Evolutionary conservation across 2,329 filamentous ascomycete genomes (phyloP).

Genomic region (Colletotrichum acutatum): DNA sequence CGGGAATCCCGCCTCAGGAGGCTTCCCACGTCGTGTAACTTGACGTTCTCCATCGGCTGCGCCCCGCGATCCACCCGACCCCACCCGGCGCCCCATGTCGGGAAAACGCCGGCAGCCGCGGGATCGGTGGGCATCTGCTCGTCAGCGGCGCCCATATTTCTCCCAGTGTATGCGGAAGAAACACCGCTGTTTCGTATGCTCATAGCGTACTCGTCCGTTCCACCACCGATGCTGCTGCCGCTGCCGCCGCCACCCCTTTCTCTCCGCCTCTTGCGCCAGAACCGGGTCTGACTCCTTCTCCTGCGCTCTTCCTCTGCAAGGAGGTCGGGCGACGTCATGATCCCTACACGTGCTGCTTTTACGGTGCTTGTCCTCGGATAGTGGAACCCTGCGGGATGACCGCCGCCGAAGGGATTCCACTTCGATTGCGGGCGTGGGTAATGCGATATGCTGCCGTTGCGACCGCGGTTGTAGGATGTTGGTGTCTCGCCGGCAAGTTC

Average conservation of each 20-base stretch:
- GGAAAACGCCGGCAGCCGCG: conserved; percentile 5
- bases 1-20: conserved; percentile 38
- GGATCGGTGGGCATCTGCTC: conserved; percentile 9
- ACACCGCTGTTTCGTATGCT: conserved; percentile 35
- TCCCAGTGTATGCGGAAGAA: conserved; percentile 40
- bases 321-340: conserved; percentile 57
- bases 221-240: conserved; percentile 34
- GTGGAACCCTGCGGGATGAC: conserved; percentile 61
- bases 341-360: conserved; percentile 49
- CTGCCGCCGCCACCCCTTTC: conserved; percentile 38
- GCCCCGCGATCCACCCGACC: conserved; percentile 45
- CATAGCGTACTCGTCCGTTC: conserved; percentile 28
- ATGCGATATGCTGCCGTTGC: conserved; percentile 59
- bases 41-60: conserved; percentile 39
- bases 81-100: conserved; percentile 39
- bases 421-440: conserved; percentile 45
- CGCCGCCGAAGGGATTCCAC: conserved; percentile 62
- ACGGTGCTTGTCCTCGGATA: conserved; percentile 51
- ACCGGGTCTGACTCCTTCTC: conserved; percentile 30
- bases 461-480: conserved; percentile 65
- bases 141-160: conserved; percentile 20
- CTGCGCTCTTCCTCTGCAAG: conserved; percentile 37
- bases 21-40: conserved; percentile 49
- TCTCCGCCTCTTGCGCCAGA: conserved; percentile 36
- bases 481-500: conserved; percentile 74